These are phyloP conservation scores for Pleurotus citrinopileatus DNA, from an alignment of 768 basidiomycete species.

Conservation along the genomic window DNA sequence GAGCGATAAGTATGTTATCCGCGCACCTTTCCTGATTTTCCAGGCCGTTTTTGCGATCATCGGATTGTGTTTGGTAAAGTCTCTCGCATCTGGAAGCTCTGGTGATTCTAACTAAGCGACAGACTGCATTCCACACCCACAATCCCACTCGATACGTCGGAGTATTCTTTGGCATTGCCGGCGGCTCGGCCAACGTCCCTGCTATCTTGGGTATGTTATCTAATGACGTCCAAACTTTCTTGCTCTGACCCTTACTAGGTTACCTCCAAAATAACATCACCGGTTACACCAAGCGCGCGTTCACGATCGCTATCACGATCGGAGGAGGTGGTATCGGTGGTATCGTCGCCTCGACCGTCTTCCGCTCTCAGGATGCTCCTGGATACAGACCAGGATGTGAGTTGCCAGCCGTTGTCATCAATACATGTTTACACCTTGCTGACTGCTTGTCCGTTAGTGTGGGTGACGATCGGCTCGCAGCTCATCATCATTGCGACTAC, in stretches of 20 bases:
- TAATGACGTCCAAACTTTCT: constrained; percentile 23
- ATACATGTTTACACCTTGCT: no score
- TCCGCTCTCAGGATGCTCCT: constrained; percentile 32
- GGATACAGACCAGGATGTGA: constrained; percentile 16
- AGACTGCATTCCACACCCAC: constrained; percentile 9
- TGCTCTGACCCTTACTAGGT: background rate
- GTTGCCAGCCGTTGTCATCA: background rate
- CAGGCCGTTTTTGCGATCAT: constrained; percentile 29
- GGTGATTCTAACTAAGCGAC: background rate
- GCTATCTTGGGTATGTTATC: constrained; percentile 33
- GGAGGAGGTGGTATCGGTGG: constrained; percentile 36
- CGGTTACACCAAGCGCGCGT: constrained; percentile 35
- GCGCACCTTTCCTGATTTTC: constrained; percentile 30
- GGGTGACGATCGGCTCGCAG: background rate
- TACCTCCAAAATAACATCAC: constrained; percentile 28
- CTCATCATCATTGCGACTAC: constrained; percentile 2
- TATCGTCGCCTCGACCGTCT: constrained; percentile 36
- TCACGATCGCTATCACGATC: constrained; percentile 34
- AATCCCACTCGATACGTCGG: constrained; percentile 13
- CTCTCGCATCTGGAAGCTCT: background rate
- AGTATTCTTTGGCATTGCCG: constrained; percentile 31
- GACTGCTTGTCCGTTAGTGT: background rate
- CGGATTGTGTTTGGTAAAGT: constrained; percentile 25
- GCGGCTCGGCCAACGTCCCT: constrained; percentile 33
- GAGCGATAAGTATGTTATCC: constrained; percentile 30